These are phyloP conservation scores for Moniliophthora roreri DNA, from an alignment of 1,284 basidiomycete genomes.

Conservation along the genomic window DNA sequence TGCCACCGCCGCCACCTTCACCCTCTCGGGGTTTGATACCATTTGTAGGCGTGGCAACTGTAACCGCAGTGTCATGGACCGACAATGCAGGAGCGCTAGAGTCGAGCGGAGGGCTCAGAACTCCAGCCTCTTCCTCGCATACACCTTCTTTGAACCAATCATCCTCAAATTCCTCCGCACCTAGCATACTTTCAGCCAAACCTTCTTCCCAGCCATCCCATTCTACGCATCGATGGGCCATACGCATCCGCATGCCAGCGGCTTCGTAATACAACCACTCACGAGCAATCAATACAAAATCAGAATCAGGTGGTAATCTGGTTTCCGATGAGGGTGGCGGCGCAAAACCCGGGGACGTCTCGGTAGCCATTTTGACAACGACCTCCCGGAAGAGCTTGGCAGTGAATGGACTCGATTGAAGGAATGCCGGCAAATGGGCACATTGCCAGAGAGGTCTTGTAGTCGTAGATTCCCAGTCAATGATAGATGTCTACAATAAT, in stretches of 20 bases:
- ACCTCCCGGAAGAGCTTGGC: constrained; percentile 66
- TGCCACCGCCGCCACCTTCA: too few relatives aligned
- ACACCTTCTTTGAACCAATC: constrained; percentile 62
- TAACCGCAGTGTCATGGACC: background rate
- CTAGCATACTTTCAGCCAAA: constrained; percentile 69
- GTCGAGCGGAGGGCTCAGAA: constrained; percentile 7
- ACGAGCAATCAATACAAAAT: constrained; percentile 43
- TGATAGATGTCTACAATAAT: constrained; percentile 65
- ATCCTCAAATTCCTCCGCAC: constrained; percentile 63
- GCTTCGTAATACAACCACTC: constrained; percentile 75
- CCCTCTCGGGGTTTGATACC: too few relatives aligned
- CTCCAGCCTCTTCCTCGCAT: constrained; percentile 17
- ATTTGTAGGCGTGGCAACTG: too few relatives aligned
- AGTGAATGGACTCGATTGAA: constrained; percentile 72
- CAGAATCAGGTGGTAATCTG: constrained; percentile 18
- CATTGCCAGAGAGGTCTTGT: constrained; percentile 80
- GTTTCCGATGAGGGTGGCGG: constrained; percentile 3
- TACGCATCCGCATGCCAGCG: constrained; percentile 59
- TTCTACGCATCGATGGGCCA: constrained; percentile 75
- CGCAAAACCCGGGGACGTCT: constrained; percentile 15
- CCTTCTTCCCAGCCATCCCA: constrained; percentile 90
- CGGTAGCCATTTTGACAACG: constrained; percentile 46
- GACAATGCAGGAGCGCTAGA: background rate
- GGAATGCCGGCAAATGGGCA: constrained; percentile 76
- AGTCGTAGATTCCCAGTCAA: constrained; percentile 85